Base-by-base conservation (phyloP, 1,284 basidiomycete species). In the Fomitopsis schrenkii region DNA sequence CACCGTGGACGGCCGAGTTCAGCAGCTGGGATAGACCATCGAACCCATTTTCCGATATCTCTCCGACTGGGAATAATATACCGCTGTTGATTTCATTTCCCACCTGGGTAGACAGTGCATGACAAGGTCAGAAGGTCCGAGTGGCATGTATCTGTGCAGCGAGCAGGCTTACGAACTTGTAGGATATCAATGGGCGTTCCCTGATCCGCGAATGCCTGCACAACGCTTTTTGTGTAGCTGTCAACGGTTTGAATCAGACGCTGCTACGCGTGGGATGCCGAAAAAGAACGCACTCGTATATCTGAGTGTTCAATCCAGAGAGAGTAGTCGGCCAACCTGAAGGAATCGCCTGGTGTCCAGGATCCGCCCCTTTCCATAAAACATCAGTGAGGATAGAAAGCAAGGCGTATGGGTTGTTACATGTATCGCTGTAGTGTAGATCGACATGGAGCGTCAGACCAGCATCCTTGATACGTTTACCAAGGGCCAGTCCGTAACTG, bases 81-180 rank as follows among this genome's bases (percentile, higher is more conserved):
- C 86, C 85, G 64, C 82, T 76, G 71, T 85, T 86, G 64, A 86
- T 86, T 71, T 87, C 84, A 65, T 87, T 86, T 15, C 85, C 84
- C 64, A 86, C 79, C 80, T 85, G 12, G 3, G 38, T 40, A 12
- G 68, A 14, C 5, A 19, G 3, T 14, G 45, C 50, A 52, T 17
- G 12, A n/a, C 15, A 19, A n/a, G 33, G 50, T 26, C n/a, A 57
- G 9, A 36, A 17, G n/a, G 15, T 40, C 38, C 19, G 17, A 19
- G 10, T 44, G 50, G 36, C 9, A 56, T 36, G 28, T 33, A 40
- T 41, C 57, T 17, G 30, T 15, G 15, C 30, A 46, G 55, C 28
- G 17, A 19, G 42, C 44, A 46, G 55, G 58, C 58, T 6, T 19
- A 57, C 66, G 74, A 72, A 77, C 81, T 63, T 76, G 77, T n/a